phyloP scores from a whole-genome alignment of 345 rosid species.

The Dipteronia dyeriana region DNA sequence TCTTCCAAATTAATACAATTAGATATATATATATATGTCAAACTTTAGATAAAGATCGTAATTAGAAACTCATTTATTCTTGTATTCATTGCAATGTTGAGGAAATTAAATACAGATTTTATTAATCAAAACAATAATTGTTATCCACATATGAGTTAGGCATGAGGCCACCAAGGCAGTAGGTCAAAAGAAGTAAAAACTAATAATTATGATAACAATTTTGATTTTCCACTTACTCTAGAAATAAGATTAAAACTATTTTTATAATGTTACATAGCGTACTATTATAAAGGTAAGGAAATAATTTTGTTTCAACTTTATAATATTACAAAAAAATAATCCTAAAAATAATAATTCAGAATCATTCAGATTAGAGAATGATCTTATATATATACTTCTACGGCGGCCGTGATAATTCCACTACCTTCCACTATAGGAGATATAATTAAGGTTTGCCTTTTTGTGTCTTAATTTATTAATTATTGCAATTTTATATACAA shows the following conservation, averaged over 20 bases:
- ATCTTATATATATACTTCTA: too few species aligned
- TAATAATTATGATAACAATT: neutral
- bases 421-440: neutral
- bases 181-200: too few species aligned
- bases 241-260: too few species aligned
- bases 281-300: too few species aligned
- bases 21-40: too few species aligned
- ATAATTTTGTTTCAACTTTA: too few species aligned
- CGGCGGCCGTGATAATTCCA: neutral
- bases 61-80: neutral
- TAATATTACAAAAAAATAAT: fast-evolving
- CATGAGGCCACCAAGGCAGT: neutral
- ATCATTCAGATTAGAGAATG: too few species aligned
- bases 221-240: too few species aligned
- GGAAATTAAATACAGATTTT: neutral
- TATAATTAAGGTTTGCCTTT: neutral
- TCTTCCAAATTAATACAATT: too few species aligned
- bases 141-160: neutral
- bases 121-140: neutral
- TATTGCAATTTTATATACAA: neutral
- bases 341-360: too few species aligned
- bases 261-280: too few species aligned
- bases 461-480: neutral
- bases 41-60: too few species aligned
- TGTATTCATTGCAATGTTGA: neutral